Percentiles rank a stretch among this genome's conserved stretches.
Conservation (phyloP, 2,329 filamentous ascomycete genomes). For the Trichoderma sp. region DNA sequence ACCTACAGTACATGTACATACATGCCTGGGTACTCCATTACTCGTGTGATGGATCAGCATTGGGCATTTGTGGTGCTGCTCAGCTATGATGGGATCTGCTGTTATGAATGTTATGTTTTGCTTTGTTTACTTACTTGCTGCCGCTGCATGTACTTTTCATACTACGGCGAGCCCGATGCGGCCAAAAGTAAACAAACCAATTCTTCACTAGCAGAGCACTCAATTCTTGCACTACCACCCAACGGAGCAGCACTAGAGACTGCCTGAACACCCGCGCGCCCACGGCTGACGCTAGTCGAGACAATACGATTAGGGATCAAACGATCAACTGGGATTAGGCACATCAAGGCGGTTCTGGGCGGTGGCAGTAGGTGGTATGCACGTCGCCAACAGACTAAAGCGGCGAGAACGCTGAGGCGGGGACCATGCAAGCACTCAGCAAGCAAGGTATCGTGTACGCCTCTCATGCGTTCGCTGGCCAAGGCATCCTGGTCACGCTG, state of each 20-base stretch:
- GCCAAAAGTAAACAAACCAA: slow-evolving; percentile 23
- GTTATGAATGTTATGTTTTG: background rate
- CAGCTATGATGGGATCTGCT: background rate
- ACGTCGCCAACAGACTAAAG: background rate
- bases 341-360: background rate
- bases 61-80: background rate
- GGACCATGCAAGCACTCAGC: slow-evolving; percentile 29
- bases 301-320: background rate
- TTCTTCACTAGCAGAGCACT: background rate
- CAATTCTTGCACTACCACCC: background rate
- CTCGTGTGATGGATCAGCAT: background rate
- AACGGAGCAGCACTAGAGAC: background rate
- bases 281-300: background rate
- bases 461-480: slow-evolving; percentile 27
- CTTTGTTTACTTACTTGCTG: slow-evolving; percentile 6
- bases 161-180: slow-evolving; percentile 17
- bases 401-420: slow-evolving; percentile 31
- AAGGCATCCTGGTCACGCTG: slow-evolving; percentile 16
- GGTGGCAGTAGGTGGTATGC: background rate
- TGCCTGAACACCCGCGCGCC: background rate
- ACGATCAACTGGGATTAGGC: too few species aligned
- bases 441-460: slow-evolving; percentile 27
- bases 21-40: background rate
- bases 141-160: background rate
- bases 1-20: too few species aligned